Evolutionary conservation across 176 grass and related monocot genomes (phyloP), one percentile per base, ranked within the genome.

Genomic region (Echinochloa phyllopogon): DNA sequence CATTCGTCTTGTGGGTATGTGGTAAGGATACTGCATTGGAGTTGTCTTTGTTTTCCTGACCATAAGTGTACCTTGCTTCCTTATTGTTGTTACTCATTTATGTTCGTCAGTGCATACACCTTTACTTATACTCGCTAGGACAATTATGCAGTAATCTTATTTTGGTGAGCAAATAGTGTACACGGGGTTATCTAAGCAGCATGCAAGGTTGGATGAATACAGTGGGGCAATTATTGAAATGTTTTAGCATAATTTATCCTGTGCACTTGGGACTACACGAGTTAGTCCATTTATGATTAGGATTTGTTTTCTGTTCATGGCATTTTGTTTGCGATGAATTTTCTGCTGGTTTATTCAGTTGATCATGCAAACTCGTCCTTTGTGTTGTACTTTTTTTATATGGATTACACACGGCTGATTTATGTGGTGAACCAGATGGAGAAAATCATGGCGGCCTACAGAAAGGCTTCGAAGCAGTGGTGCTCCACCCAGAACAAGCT

Each of bases 1-100:
- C 96, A 98, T 90, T 98, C 96, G 4, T 98, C 96, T 37, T 95
- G 93, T 80, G 93, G 91, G 27, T 83, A 89, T 76, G 89, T 98
- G 84, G 96, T 98, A 90, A 90, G 87, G 43, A n/a, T 48, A 65
- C 83, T 52, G 44, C 78, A 18, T 27, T 78, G 39, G 14, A 42
- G 23, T 66, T 66, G 7, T 21, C 20, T 15, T 38, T 38, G 33
- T 59, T 5, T 23, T 10, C 10, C 8, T 55, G 8, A 18, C 23
- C 50, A 23, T 72, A 38, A 69, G 14, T 24, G 29, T 69, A 36
- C n/a, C 24, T 74, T 50, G 12, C 2, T 65, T 64, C n/a, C 16
- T 60, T 11, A 39, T 14, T 76, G 42, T 77, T 66, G 42, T 83
- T 66, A 63, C 29, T 74, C 12, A 33, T 37, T 50, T 25, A 13